phyloP scores from a whole-genome alignment of 2,329 filamentous ascomycete species.

The Leptographium galeiforme region DNA sequence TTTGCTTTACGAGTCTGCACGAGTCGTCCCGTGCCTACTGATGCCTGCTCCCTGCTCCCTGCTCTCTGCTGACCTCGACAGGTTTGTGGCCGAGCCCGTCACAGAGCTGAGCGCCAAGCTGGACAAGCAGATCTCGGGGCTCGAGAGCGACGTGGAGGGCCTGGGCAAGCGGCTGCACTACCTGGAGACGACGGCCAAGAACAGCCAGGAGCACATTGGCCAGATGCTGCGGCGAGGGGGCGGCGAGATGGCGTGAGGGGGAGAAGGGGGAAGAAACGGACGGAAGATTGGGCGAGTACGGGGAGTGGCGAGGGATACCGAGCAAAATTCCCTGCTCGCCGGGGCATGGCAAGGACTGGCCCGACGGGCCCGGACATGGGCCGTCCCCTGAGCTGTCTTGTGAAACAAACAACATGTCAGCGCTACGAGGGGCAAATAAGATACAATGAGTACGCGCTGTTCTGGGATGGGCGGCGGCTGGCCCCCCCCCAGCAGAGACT shows the following conservation, averaged over 20 bases:
- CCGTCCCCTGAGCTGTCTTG: background rate
- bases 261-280: background rate
- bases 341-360: background rate
- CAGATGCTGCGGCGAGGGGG: slow-evolving; percentile 58
- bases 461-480: no score
- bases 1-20: background rate
- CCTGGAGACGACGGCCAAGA: slow-evolving; percentile 88
- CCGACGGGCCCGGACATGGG: background rate
- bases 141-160: slow-evolving; percentile 66
- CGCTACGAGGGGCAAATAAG: no score
- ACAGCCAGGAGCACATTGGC: slow-evolving; percentile 82
- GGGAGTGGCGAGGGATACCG: no score
- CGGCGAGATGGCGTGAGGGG: slow-evolving; percentile 13
- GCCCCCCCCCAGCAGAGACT: no score
- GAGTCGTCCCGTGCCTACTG: background rate
- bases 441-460: background rate
- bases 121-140: slow-evolving; percentile 56
- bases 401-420: no score
- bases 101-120: slow-evolving; percentile 63
- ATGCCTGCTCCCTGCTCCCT: no score
- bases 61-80: slow-evolving; percentile 24
- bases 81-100: slow-evolving; percentile 76
- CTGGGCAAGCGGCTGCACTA: slow-evolving; percentile 85
- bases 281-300: no score
- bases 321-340: no score